phyloP scores from a whole-genome alignment of 2,329 filamentous ascomycete species.

The Colletotrichum somersetense region DNA sequence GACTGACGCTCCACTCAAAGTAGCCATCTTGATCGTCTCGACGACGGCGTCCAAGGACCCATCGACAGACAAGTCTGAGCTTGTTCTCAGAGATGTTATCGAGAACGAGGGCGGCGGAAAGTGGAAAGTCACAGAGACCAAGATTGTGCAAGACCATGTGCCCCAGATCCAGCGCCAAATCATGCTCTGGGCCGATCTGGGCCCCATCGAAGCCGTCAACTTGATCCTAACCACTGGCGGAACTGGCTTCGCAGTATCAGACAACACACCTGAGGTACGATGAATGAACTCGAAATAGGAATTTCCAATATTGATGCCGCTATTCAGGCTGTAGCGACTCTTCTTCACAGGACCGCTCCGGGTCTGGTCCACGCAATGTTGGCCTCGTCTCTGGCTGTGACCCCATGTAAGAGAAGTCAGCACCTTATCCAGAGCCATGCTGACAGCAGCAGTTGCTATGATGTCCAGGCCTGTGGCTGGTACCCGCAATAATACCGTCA shows the following conservation, averaged over 20 bases:
- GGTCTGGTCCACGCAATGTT: slow-evolving; percentile 98
- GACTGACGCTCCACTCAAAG: slow-evolving; percentile 67
- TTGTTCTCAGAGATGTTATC: slow-evolving; percentile 77
- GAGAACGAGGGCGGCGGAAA: slow-evolving; percentile 72
- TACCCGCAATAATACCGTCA: slow-evolving; percentile 82
- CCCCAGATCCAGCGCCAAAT: slow-evolving; percentile 81
- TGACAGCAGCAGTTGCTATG: slow-evolving; percentile 78
- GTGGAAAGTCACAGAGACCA: slow-evolving; percentile 78
- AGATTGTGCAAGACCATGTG: slow-evolving; percentile 84
- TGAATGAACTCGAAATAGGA: background rate
- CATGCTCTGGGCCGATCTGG: slow-evolving; percentile 78
- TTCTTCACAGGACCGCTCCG: slow-evolving; percentile 87
- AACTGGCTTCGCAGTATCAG: slow-evolving; percentile 88
- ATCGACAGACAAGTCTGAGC: slow-evolving; percentile 80
- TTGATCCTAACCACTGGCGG: slow-evolving; percentile 91
- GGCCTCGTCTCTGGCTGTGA: slow-evolving; percentile 83
- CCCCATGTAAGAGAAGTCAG: slow-evolving; percentile 78
- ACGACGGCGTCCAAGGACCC: slow-evolving; percentile 88
- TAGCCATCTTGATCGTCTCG: slow-evolving; percentile 87
- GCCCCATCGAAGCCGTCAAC: slow-evolving; percentile 69
- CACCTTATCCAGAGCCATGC: background rate
- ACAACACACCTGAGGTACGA: slow-evolving; percentile 87
- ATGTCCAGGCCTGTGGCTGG: slow-evolving; percentile 97
- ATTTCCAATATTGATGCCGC: background rate
- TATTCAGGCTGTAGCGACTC: slow-evolving; percentile 76